These are phyloP conservation scores for Rugonectria rugulosa DNA, from an alignment of 2,329 filamentous ascomycete genomes.

Conservation along the genomic window DNA sequence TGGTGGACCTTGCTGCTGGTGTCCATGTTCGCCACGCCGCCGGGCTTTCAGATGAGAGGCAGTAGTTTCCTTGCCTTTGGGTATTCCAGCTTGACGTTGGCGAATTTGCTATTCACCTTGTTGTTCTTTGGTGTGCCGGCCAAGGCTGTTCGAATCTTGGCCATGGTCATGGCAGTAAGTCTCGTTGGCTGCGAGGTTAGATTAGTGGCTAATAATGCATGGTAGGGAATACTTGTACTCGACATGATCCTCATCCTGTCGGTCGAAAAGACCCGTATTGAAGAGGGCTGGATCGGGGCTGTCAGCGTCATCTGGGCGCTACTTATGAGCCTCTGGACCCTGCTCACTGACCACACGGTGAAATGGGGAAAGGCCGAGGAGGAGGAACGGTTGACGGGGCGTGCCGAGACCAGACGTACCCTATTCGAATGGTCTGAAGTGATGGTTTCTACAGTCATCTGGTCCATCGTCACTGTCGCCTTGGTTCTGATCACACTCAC, in stretches of 20 bases:
- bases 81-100: conserved; percentile 80
- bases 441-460: conserved; percentile 74
- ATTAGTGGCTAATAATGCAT: background rate
- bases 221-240: conserved; percentile 52
- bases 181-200: background rate
- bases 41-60: conserved; percentile 83
- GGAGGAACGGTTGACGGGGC: conserved; percentile 89
- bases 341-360: conserved; percentile 82
- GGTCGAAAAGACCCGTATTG: conserved; percentile 76
- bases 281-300: conserved; percentile 93
- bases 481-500: conserved; percentile 80
- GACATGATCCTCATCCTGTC: conserved; percentile 82
- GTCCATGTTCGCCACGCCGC: conserved; percentile 88
- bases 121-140: conserved; percentile 91
- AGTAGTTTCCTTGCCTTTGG: conserved; percentile 93
- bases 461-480: conserved; percentile 72
- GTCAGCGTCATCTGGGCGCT: conserved; percentile 83
- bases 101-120: conserved; percentile 77
- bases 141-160: conserved; percentile 77
- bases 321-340: conserved; percentile 79
- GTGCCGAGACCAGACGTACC: conserved; percentile 83
- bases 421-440: conserved; percentile 86
- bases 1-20: conserved; percentile 95
- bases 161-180: conserved; percentile 65
- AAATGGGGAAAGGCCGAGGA: conserved; percentile 93